phyloP scores from a whole-genome alignment of 2,329 filamentous ascomycete species.

The Davidsoniella eucalypti region DNA sequence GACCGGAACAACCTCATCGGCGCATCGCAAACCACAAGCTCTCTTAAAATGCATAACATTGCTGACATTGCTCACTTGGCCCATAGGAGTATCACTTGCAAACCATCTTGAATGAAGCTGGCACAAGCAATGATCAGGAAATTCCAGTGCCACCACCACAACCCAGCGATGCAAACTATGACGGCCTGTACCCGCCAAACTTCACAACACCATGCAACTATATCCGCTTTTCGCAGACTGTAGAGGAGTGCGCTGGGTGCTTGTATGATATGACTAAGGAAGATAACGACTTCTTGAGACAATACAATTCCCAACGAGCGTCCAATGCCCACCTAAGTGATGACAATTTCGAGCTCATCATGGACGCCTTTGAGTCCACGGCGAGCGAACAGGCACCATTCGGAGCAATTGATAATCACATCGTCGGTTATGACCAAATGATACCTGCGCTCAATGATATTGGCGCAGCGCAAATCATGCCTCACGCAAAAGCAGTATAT shows the following conservation, averaged over 20 bases:
- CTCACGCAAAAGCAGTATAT: slow-evolving; percentile 63
- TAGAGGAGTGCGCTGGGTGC: slow-evolving; percentile 83
- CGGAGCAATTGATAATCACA: slow-evolving; percentile 75
- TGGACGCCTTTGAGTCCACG: slow-evolving; percentile 88
- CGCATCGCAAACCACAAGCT: background rate
- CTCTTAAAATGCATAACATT: background rate
- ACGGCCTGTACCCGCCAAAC: slow-evolving; percentile 62
- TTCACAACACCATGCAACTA: slow-evolving; percentile 83
- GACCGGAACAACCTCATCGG: background rate
- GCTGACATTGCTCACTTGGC: background rate
- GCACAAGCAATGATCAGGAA: slow-evolving; percentile 40
- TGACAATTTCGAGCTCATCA: slow-evolving; percentile 82
- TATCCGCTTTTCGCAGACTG: slow-evolving; percentile 94
- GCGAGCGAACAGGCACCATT: slow-evolving; percentile 72
- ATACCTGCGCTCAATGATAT: slow-evolving; percentile 46
- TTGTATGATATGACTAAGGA: slow-evolving; percentile 90
- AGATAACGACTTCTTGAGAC: slow-evolving; percentile 70
- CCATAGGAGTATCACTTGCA: slow-evolving; percentile 86
- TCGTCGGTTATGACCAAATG: slow-evolving; percentile 63
- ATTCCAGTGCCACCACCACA: slow-evolving; percentile 50
- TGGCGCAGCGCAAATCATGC: slow-evolving; percentile 31
- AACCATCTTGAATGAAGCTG: slow-evolving; percentile 48
- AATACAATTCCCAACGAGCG: slow-evolving; percentile 64
- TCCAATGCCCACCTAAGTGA: slow-evolving; percentile 55
- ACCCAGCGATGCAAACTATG: slow-evolving; percentile 61